Evolutionary conservation across 768 basidiomycete genomes (phyloP).

Genomic region (Austroboletus eburneus): DNA sequence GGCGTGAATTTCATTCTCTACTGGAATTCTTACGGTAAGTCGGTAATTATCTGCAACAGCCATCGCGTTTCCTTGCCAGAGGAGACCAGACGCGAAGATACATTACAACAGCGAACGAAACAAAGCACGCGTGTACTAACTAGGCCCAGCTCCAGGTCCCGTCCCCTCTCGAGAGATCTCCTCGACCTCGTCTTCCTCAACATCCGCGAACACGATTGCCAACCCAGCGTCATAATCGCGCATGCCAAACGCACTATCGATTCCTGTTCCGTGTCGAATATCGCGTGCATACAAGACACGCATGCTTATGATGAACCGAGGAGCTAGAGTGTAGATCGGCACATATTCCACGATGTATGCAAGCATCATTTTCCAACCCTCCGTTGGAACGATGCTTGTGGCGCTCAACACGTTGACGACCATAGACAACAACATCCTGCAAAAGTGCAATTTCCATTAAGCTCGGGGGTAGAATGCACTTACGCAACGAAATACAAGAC

Average conservation of each 20-base stretch:
- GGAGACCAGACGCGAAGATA: too few relatives aligned
- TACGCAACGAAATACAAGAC: constrained; percentile 11
- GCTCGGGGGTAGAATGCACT: not conserved
- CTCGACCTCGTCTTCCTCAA: too few relatives aligned
- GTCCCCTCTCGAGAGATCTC: too few relatives aligned
- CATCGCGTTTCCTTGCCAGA: too few relatives aligned
- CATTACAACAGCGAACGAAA: too few relatives aligned
- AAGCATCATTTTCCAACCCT: not conserved
- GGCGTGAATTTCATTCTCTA: too few relatives aligned
- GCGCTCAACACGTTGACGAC: not conserved
- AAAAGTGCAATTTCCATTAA: not conserved
- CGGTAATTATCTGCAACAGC: too few relatives aligned
- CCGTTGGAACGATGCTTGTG: not conserved
- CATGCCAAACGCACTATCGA: not conserved
- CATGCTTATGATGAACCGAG: not conserved
- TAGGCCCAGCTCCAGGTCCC: too few relatives aligned
- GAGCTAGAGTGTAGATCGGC: not conserved
- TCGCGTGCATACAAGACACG: not conserved
- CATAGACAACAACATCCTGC: not conserved
- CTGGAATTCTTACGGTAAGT: too few relatives aligned
- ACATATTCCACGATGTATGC: not conserved
- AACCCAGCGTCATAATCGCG: too few relatives aligned
- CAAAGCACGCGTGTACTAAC: too few relatives aligned
- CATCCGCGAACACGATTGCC: too few relatives aligned
- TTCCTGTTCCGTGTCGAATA: not conserved